Evolutionary conservation across 2,329 filamentous ascomycete species (phyloP).

Genomic region (Apiospora rasikravindrae): DNA sequence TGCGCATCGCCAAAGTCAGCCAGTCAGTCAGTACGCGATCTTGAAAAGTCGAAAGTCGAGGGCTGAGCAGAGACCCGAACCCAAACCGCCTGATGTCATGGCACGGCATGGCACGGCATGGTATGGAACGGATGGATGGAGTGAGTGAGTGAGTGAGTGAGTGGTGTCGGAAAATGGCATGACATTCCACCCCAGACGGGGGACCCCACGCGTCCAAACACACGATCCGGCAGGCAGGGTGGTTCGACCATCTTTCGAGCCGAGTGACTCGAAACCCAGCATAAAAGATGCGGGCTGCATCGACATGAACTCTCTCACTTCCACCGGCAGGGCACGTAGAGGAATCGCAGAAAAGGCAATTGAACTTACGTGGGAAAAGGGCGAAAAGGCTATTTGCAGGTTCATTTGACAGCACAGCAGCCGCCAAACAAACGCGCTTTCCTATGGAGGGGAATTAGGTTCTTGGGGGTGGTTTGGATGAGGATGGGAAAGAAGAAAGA

Average conservation of each 20-base stretch:
- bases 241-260: conserved; percentile 11
- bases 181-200: conserved; percentile 1
- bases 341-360: not conserved
- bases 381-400: conserved; percentile 71
- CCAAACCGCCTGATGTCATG: not conserved
- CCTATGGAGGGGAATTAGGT: conserved; percentile 10
- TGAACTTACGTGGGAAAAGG: conserved; percentile 67
- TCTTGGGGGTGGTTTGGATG: conserved; percentile 2
- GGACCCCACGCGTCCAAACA: conserved; percentile 15
- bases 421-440: conserved; percentile 91
- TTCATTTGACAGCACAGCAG: conserved; percentile 93
- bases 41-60: not conserved
- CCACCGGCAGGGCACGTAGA: not conserved
- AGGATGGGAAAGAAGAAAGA: conserved; percentile 30
- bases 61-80: not conserved
- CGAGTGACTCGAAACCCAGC: conserved; percentile 17
- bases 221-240: not conserved
- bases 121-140: not conserved
- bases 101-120: not conserved
- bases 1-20: conserved; percentile 36
- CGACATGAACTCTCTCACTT: not conserved
- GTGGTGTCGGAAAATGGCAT: not conserved
- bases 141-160: not conserved
- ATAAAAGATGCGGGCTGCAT: conserved; percentile 3
- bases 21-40: not conserved